phyloP scores from a whole-genome alignment of 306 rosid species.

The Cyamopsis tetragonoloba region DNA sequence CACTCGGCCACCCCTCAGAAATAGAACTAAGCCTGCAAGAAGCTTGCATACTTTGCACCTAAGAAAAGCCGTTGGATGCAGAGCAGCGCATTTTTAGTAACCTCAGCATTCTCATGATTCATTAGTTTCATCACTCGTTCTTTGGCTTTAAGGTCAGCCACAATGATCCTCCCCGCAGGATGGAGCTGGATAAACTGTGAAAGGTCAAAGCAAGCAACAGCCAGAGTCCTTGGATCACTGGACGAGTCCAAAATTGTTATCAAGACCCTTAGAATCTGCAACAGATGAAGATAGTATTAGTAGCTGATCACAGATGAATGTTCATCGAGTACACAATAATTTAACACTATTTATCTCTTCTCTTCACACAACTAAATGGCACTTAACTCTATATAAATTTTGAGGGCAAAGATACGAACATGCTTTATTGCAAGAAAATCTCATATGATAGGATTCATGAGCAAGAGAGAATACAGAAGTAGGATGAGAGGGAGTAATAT shows the following conservation, averaged over 20 bases:
- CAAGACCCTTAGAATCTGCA: constrained; percentile 87
- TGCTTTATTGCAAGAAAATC: neutral
- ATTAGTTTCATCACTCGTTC: constrained; percentile 93
- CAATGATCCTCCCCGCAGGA: constrained; percentile 85
- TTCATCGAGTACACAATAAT: neutral
- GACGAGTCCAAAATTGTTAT: constrained; percentile 84
- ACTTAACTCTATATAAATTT: neutral
- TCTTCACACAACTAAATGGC: neutral
- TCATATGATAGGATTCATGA: neutral
- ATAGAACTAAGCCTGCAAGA: constrained; percentile 71
- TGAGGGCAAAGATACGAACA: neutral
- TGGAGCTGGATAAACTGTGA: constrained; percentile 88
- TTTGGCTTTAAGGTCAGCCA: constrained; percentile 90
- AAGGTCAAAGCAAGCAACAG: constrained; percentile 89
- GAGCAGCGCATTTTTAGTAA: constrained; percentile 88
- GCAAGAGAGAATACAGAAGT: no score
- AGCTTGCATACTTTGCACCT: constrained; percentile 94
- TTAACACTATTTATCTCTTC: neutral
- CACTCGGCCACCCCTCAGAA: constrained; percentile 2
- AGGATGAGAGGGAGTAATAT: neutral
- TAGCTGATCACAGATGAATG: neutral
- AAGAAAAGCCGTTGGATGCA: constrained; percentile 97
- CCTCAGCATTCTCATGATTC: constrained; percentile 94
- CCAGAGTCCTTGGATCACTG: constrained; percentile 78
- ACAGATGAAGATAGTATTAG: constrained; percentile 24